Base-by-base conservation (phyloP, 2,329 filamentous ascomycete species). In the Ceratocystis cacaofunesta region DNA sequence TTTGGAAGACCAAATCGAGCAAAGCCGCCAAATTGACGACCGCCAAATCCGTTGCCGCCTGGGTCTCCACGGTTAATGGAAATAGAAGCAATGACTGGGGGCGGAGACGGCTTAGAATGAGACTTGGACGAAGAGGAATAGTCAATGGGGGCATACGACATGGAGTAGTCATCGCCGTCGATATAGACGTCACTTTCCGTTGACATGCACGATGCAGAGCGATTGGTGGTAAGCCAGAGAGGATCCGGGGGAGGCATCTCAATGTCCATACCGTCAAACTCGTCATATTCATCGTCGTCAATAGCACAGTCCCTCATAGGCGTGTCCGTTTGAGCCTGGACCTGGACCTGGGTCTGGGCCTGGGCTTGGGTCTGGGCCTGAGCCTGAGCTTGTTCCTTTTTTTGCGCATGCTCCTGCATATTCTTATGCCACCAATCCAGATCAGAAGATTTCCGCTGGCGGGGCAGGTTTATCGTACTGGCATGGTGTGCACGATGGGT, bases 321-420 rank as follows among this genome's bases (percentile, higher is more conserved):
- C 8, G 19, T 50, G 10, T 62, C 57, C 7, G 55, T n/a, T 6
- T 62, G 43, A 30, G 58, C 15, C 63, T 62, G 57, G 76, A 75
- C 52, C 79, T 78, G 69, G 10, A 36, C 36, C 3, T 36, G 36
- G 36, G 10, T 12, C 10, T 36, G 36, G 3, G 12, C 5, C 36
- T 41, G 36, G 36, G 36, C 36, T 4, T 41, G 36, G 3, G 10
- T 5, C 10, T 41, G 36, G 12, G 36, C 36, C 36, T 62, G 28
- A n/a, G 58, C 22, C 58, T 61, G 57, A 76, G 75, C 52, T 79
- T 78, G 69, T 80, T 85, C 80, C 61, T 85, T 74, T 70, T 85
- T 79, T 70, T 89, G 84, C 63, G 85, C 87, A 74, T 92, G 87
- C 70, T 86, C 82, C 70, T 89, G 87, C 87, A 94, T 89, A 70